Evolutionary conservation across 2,329 filamentous ascomycete species (phyloP), one percentile per base, ranked within the genome.

Genomic region (Cadophora luteo-olivacea): DNA sequence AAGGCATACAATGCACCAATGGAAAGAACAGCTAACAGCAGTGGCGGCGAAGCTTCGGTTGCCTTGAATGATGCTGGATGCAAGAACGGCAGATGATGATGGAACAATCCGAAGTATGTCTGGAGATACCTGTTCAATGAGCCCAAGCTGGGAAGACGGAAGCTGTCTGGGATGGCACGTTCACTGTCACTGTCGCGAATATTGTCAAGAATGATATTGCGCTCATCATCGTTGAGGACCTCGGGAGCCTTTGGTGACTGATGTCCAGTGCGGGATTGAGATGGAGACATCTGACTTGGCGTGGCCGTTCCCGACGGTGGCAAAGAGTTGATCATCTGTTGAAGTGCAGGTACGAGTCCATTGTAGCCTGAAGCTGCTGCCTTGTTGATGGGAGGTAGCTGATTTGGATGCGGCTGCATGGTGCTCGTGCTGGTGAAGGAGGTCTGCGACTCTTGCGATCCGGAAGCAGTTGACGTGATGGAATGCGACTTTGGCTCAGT

Each of bases 1-100:
- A 98, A 98, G 19, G 95, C 95, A 81, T 98, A 98, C 24, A 99
- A 84, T 11, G 96, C 95, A 75, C 96, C 96, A 71, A 99, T 97
- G 32, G 96, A 98, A 63, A 99, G 84, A 19, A 97, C 93, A 0
- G 94, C 93, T 54, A 98, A 86, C 38, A 99, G 84, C 9, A 99
- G 84, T 24, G 96, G 91, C 14, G 95, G 91, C 57, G 95, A 93
- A 4, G 92, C 88, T 73, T 91, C 86, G 4, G 91, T 91, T 3
- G 94, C 92, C 72, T 90, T 88, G 82, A 98, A 98, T 0, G 96
- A 97, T 19, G 92, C 89, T 55, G 95, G 94, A 78, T 99, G 96
- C 78, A 99, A 81, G 83, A 99, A 98, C 0, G 96, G 96, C 77
- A 98, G 82, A 78, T 99, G 96, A 76, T 97, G 96, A 78, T 99